phyloP scores from a whole-genome alignment of 202 grass and related monocot genomes.

The Setaria viridis region DNA sequence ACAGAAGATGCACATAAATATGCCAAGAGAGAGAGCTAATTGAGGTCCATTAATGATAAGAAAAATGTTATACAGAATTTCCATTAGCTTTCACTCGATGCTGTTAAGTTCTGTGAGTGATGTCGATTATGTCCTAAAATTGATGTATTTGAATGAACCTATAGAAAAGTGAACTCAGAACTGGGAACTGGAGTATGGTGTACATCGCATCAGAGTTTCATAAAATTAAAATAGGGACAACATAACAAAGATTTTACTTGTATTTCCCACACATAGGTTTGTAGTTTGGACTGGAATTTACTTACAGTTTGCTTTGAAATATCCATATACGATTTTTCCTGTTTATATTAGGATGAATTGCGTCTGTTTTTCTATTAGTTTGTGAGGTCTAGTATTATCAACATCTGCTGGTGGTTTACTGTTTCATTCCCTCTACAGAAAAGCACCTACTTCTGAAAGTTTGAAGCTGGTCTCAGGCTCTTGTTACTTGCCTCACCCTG shows the following conservation, averaged over 20 bases:
- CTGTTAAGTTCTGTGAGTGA: background rate
- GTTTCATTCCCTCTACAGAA: slow-evolving; percentile 49
- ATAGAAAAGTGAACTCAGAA: background rate
- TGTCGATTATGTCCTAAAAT: slow-evolving; percentile 20
- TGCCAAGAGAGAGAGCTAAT: background rate
- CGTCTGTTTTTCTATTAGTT: background rate
- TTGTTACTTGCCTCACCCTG: slow-evolving; percentile 86
- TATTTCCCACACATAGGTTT: background rate
- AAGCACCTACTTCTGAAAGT: slow-evolving; percentile 33
- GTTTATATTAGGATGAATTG: background rate
- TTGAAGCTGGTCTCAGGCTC: slow-evolving; percentile 77
- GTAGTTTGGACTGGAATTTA: background rate
- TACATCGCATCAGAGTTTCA: background rate
- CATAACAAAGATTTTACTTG: background rate
- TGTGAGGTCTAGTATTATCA: slow-evolving; percentile 2
- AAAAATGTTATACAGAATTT: background rate
- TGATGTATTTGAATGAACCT: background rate
- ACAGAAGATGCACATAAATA: slow-evolving; percentile 1
- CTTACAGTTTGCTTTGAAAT: background rate
- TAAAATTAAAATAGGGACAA: background rate
- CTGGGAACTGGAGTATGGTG: slow-evolving; percentile 8
- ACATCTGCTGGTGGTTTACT: background rate
- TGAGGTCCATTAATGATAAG: background rate
- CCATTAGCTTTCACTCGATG: background rate
- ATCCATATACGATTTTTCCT: background rate